These are phyloP conservation scores for Neopestalotiopsis sp. DNA, from an alignment of 2,329 filamentous ascomycete species.

Conservation along the genomic window DNA sequence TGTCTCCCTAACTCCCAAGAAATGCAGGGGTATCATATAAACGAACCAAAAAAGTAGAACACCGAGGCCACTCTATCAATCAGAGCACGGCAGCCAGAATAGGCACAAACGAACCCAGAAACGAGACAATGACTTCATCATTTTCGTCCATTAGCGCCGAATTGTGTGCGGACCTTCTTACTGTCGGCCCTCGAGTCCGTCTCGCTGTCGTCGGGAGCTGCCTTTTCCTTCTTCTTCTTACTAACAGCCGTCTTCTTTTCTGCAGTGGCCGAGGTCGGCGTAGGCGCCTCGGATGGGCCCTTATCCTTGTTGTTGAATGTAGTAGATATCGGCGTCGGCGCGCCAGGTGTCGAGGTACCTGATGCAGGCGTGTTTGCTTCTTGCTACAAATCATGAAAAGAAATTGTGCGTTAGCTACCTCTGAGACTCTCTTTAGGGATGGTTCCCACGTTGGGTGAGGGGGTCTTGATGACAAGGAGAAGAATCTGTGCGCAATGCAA, in stretches of 20 bases:
- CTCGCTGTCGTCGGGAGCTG: conserved; percentile 60
- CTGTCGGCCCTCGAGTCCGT: conserved; percentile 54
- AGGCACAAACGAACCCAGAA: not conserved
- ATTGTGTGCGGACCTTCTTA: conserved; percentile 64
- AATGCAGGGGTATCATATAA: conserved; percentile 19
- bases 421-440: not conserved
- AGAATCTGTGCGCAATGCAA: no score
- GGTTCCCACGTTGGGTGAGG: no score
- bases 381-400: conserved; percentile 30
- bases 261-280: conserved; percentile 58
- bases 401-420: not conserved
- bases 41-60: not conserved
- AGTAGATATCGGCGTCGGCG: conserved; percentile 61
- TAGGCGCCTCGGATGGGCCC: conserved; percentile 55
- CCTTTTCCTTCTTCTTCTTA: conserved; percentile 60
- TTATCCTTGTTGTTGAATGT: conserved; percentile 53
- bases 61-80: not conserved
- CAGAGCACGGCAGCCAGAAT: not conserved
- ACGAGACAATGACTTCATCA: conserved; percentile 28
- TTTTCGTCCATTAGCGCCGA: conserved; percentile 58
- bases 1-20: not conserved
- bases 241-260: conserved; percentile 44
- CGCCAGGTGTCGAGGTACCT: conserved; percentile 48
- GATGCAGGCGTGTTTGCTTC: conserved; percentile 52
- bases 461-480: no score